A percentile compares a stretch with the other conserved stretches of the same genome.
These are phyloP conservation scores for Letharia lupina DNA, from an alignment of 495 filamentous ascomycete genomes.

Conservation along the genomic window DNA sequence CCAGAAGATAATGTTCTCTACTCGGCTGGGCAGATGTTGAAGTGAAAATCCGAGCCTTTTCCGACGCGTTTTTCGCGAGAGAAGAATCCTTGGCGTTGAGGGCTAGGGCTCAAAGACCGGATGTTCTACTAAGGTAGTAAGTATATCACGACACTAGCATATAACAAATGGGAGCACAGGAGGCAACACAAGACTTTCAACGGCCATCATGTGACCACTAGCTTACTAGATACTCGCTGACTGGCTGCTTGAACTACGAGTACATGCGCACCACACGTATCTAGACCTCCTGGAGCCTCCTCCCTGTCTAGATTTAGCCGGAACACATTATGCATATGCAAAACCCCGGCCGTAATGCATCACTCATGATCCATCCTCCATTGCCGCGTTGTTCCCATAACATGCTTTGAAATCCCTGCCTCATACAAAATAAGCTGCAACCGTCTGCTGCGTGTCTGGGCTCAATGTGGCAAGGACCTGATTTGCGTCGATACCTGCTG, in stretches of 20 bases:
- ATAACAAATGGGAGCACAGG: no score
- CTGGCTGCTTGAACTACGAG: background rate
- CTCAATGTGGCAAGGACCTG: slow-evolving; percentile 61
- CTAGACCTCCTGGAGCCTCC: slow-evolving; percentile 1
- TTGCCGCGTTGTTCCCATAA: background rate
- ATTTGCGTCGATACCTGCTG: slow-evolving; percentile 59
- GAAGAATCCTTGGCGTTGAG: background rate
- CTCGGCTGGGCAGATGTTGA: background rate
- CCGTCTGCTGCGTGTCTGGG: slow-evolving; percentile 66
- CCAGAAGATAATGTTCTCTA: background rate
- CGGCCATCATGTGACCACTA: background rate
- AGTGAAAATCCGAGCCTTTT: slow-evolving; percentile 2
- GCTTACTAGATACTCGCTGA: background rate
- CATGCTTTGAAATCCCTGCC: background rate
- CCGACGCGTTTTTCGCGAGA: slow-evolving; percentile 12
- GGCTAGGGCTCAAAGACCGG: background rate
- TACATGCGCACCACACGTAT: background rate
- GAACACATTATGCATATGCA: slow-evolving; percentile 11
- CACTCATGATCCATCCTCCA: slow-evolving; percentile 7
- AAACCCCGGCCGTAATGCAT: slow-evolving; percentile 14
- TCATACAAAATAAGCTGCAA: slow-evolving; percentile 55
- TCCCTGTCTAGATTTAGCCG: slow-evolving; percentile 3
- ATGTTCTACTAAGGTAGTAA: background rate
- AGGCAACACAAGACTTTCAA: background rate
- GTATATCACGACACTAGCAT: no score